Percentiles rank a stretch among this genome's conserved stretches.
Evolutionary conservation across 129 eudicot genomes (phyloP).

Genomic region (Smallanthus sonchifolius): DNA sequence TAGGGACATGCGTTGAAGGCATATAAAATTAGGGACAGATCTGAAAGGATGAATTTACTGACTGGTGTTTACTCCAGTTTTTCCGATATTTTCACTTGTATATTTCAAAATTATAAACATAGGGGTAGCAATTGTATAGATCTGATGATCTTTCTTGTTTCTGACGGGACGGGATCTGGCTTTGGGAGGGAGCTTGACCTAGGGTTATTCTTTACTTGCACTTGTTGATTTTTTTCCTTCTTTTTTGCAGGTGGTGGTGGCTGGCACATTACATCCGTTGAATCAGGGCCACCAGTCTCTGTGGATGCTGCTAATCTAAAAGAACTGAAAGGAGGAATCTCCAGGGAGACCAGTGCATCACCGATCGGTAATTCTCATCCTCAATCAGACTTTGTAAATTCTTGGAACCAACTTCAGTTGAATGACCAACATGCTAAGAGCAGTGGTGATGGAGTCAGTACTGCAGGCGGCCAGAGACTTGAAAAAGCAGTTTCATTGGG

Average conservation of each 20-base stretch:
- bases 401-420: slow-evolving; percentile 42
- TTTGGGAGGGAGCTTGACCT: slow-evolving; percentile 2
- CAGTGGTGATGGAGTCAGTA: slow-evolving; percentile 39
- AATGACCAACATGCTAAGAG: slow-evolving; percentile 52
- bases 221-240: slow-evolving; percentile 7
- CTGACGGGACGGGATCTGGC: slow-evolving; percentile 6
- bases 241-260: slow-evolving; percentile 70
- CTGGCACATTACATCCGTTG: slow-evolving; percentile 50
- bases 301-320: slow-evolving; percentile 38
- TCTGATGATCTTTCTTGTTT: slow-evolving; percentile 27
- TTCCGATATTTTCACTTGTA: background rate
- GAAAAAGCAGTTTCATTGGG: slow-evolving; percentile 55
- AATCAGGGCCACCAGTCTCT: slow-evolving; percentile 38
- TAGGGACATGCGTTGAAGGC: slow-evolving; percentile 3
- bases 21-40: slow-evolving; percentile 32
- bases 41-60: slow-evolving; percentile 33
- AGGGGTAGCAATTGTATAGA: slow-evolving; percentile 20
- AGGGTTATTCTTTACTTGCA: slow-evolving; percentile 13
- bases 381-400: slow-evolving; percentile 37
- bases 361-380: slow-evolving; percentile 48
- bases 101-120: background rate
- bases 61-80: background rate
- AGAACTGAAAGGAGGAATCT: slow-evolving; percentile 51
- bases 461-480: slow-evolving; percentile 38
- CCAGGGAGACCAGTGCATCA: slow-evolving; percentile 47